Conservation (phyloP, 2,329 filamentous ascomycete genomes). For the Orbilia oligospora region DNA sequence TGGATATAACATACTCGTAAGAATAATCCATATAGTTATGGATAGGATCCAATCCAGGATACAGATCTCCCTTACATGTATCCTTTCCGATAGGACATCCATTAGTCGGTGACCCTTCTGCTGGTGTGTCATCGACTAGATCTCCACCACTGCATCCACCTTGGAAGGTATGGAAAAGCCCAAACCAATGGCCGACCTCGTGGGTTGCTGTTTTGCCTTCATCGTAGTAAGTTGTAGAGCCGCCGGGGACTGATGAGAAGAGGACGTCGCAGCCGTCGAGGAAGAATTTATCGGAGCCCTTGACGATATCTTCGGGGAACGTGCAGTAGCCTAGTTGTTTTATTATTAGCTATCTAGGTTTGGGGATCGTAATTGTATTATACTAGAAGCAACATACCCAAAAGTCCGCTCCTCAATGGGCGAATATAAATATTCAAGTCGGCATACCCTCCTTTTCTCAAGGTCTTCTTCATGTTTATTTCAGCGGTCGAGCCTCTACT, state of each 20-base stretch:
- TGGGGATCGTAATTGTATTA: not conserved
- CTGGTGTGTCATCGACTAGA: conserved; percentile 65
- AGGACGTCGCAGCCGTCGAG: conserved; percentile 49
- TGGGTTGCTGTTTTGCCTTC: conserved; percentile 64
- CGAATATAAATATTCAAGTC: conserved; percentile 41
- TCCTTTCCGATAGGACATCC: conserved; percentile 65
- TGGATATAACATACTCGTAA: conserved; percentile 37
- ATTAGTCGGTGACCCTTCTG: conserved; percentile 61
- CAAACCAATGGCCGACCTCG: conserved; percentile 66
- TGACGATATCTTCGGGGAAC: conserved; percentile 23
- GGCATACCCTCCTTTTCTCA: conserved; percentile 31
- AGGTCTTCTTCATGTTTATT: conserved; percentile 20
- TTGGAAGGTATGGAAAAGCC: conserved; percentile 65
- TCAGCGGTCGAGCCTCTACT: not conserved
- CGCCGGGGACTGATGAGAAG: conserved; percentile 32
- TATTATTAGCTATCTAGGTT: not conserved
- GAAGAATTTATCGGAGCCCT: conserved; percentile 28
- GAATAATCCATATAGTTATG: conserved; percentile 66
- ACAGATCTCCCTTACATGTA: conserved; percentile 63
- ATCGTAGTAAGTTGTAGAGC: conserved; percentile 10
- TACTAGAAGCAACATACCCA: conserved; percentile 10
- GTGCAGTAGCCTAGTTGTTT: conserved; percentile 32
- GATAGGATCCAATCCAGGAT: conserved; percentile 65
- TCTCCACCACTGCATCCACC: conserved; percentile 64
- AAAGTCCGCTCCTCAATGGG: conserved; percentile 18